Evolutionary conservation across 1,139 yeast genomes (phyloP).

Genomic region (Debaryomyces psychrophilus): DNA sequence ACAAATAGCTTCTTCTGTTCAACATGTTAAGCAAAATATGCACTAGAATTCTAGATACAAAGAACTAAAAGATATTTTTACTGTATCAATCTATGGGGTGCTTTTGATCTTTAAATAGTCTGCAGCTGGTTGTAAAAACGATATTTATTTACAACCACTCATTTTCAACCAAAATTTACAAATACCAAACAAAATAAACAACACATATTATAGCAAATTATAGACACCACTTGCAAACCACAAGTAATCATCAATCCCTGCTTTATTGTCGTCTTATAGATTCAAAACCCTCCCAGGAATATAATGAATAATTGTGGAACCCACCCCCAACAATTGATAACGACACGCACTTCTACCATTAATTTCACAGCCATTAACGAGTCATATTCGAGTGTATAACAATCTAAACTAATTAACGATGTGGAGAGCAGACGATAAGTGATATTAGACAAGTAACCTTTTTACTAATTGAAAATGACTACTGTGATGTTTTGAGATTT

Average conservation of each 20-base stretch:
- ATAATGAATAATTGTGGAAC: neutral
- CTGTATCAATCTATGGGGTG: neutral
- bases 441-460: too few species aligned
- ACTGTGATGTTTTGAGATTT: too few species aligned
- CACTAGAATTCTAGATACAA: neutral
- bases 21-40: neutral
- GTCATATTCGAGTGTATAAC: too few species aligned
- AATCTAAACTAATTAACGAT: too few species aligned
- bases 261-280: neutral
- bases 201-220: too few species aligned
- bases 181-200: neutral
- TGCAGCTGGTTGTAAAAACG: conserved; percentile 3
- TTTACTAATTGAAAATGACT: too few species aligned
- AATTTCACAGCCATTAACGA: neutral
- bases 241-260: neutral
- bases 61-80: neutral
- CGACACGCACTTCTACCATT: neutral
- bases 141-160: neutral
- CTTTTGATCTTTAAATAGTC: neutral
- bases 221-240: neutral
- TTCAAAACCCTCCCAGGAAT: neutral
- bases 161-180: neutral
- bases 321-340: neutral
- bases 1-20: neutral
- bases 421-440: too few species aligned